phyloP scores from a whole-genome alignment of 1,284 basidiomycete genomes.

The Heterobasidion occidentale region DNA sequence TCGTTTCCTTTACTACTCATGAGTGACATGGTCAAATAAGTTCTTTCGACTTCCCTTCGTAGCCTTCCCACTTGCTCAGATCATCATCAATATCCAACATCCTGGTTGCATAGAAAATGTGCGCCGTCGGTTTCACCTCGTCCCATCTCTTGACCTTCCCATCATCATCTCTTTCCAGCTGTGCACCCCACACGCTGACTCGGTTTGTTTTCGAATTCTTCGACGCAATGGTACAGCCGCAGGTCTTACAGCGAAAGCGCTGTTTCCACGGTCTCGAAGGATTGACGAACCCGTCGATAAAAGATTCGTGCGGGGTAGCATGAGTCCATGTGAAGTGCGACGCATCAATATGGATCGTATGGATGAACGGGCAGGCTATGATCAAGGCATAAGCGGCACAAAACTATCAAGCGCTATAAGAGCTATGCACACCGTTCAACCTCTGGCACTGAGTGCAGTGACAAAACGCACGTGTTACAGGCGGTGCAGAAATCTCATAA shows the following conservation, averaged over 20 bases:
- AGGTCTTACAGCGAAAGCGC: conserved; percentile 50
- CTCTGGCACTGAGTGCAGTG: conserved; percentile 48
- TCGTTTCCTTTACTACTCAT: neutral
- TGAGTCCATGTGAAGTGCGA: conserved; percentile 47
- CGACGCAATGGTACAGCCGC: conserved; percentile 44
- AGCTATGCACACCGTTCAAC: conserved; percentile 33
- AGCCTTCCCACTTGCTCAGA: conserved; percentile 56
- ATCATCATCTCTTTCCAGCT: conserved; percentile 39
- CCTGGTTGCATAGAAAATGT: conserved; percentile 58
- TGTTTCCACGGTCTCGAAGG: conserved; percentile 45
- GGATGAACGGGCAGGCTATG: conserved; percentile 50
- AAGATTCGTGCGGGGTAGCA: conserved; percentile 21
- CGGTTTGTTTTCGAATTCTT: conserved; percentile 35
- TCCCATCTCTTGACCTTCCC: conserved; percentile 45
- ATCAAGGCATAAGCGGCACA: neutral
- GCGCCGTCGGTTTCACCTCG: conserved; percentile 44
- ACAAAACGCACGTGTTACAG: conserved; percentile 50
- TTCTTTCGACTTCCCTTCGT: conserved; percentile 36
- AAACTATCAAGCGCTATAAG: neutral
- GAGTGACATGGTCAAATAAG: neutral
- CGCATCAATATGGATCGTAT: conserved; percentile 48
- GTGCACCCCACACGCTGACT: conserved; percentile 49
- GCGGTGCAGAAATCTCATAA: conserved; percentile 36
- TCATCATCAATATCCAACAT: conserved; percentile 47
- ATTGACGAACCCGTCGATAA: conserved; percentile 36